Evolutionary conservation across 495 filamentous ascomycete species (phyloP).

Genomic region (Tuber melanosporum): DNA sequence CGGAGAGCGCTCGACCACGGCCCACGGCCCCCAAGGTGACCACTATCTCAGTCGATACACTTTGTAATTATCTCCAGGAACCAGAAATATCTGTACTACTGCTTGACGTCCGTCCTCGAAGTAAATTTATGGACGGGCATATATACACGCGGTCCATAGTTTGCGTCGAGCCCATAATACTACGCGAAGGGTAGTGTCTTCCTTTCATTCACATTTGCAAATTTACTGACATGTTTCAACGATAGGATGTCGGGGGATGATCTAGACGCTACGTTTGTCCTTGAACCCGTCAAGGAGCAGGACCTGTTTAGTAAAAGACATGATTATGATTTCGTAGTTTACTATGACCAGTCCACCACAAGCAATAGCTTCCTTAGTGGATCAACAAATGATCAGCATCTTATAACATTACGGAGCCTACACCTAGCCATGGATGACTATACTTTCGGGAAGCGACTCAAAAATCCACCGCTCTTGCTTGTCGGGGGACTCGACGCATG

Average conservation of each 20-base stretch:
- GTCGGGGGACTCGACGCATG: slow-evolving; percentile 78
- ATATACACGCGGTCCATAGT: slow-evolving; percentile 74
- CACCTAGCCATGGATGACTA: slow-evolving; percentile 76
- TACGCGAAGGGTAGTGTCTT: slow-evolving; percentile 50
- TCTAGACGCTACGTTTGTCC: slow-evolving; percentile 70
- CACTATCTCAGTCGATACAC: slow-evolving; percentile 57
- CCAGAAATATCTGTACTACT: slow-evolving; percentile 59
- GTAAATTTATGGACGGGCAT: slow-evolving; percentile 80
- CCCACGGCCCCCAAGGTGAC: slow-evolving; percentile 53
- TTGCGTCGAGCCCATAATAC: slow-evolving; percentile 79
- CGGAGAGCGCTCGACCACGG: slow-evolving; percentile 22
- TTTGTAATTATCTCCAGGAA: slow-evolving; percentile 57
- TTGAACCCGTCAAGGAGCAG: slow-evolving; percentile 67
- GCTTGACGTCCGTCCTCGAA: slow-evolving; percentile 77
- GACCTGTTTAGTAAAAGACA: slow-evolving; percentile 66
- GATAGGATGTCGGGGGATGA: slow-evolving; percentile 72
- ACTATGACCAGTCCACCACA: slow-evolving; percentile 69
- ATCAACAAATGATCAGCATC: slow-evolving; percentile 48
- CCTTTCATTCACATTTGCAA: neutral
- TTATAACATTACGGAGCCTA: slow-evolving; percentile 60
- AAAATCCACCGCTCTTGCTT: slow-evolving; percentile 66
- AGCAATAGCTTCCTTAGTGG: slow-evolving; percentile 51
- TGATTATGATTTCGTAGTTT: slow-evolving; percentile 78
- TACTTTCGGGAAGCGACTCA: slow-evolving; percentile 62
- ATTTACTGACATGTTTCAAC: slow-evolving; percentile 6